Percentiles rank a stretch among this genome's conserved stretches.
These are phyloP conservation scores for Microascus cirrosus DNA, from an alignment of 2,329 filamentous ascomycete species.

Conservation along the genomic window DNA sequence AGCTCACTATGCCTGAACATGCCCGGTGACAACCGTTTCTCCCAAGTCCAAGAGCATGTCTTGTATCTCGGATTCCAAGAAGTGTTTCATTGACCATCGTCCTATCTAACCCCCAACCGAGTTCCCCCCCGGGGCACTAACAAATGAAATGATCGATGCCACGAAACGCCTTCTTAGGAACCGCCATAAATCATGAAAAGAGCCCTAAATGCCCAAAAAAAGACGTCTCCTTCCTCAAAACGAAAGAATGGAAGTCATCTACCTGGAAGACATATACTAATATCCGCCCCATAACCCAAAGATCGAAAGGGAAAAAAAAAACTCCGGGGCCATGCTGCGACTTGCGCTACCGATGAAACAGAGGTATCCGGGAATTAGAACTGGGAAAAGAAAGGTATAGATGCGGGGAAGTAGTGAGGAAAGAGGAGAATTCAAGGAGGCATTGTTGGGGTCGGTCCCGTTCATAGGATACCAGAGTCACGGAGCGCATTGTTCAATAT, in stretches of 20 bases:
- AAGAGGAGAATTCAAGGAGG: background rate
- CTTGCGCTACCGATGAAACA: background rate
- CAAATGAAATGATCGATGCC: background rate
- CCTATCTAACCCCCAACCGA: too few species aligned
- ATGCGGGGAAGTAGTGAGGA: background rate
- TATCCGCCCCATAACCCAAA: background rate
- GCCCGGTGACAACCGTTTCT: too few species aligned
- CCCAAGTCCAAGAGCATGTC: too few species aligned
- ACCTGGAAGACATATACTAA: too few species aligned
- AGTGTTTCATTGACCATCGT: too few species aligned
- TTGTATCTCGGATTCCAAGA: too few species aligned
- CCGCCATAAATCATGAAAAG: background rate
- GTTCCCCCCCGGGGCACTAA: background rate
- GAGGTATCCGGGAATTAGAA: background rate
- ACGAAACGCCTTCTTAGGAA: background rate
- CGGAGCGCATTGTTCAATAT: slow-evolving; percentile 97
- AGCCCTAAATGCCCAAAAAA: background rate
- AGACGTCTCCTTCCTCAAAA: background rate
- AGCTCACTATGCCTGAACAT: too few species aligned
- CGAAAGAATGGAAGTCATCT: background rate
- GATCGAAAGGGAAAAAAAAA: background rate
- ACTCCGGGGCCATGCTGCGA: background rate
- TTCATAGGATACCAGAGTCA: slow-evolving; percentile 88
- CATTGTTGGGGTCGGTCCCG: background rate
- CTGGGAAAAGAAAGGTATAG: background rate